These are phyloP conservation scores for Citeromyces siamensis DNA, from an alignment of 1,139 yeast genomes.

Conservation along the genomic window DNA sequence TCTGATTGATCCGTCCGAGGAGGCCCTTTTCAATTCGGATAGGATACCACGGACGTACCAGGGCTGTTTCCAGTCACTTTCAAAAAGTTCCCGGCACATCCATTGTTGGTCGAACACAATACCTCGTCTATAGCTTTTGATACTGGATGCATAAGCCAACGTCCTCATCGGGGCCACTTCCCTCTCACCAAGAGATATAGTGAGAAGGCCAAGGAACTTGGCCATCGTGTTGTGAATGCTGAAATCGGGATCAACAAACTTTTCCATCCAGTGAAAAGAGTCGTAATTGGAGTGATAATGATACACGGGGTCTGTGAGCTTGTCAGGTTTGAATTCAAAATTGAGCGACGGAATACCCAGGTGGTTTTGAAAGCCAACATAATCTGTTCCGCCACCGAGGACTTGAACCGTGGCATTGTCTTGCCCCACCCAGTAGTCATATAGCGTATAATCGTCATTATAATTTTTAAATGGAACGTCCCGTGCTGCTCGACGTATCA, in stretches of 20 bases:
- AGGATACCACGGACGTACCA: conserved; percentile 2
- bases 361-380: conserved; percentile 32
- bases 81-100: conserved; percentile 8
- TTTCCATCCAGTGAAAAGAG: conserved; percentile 40
- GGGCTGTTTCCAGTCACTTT: conserved; percentile 3
- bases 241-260: conserved; percentile 42
- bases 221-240: conserved; percentile 43
- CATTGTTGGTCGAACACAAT: conserved; percentile 24
- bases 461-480: conserved; percentile 19
- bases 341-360: conserved; percentile 36
- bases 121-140: conserved; percentile 14
- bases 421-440: conserved; percentile 21
- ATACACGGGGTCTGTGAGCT: conserved; percentile 26
- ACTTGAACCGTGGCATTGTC: conserved; percentile 16
- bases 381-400: conserved; percentile 26
- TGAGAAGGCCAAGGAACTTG: conserved; percentile 42
- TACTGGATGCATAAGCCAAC: conserved; percentile 23
- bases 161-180: conserved; percentile 33
- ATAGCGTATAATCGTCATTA: conserved; percentile 16
- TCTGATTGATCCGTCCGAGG: conserved; percentile 5
- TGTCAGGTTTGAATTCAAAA: conserved; percentile 24
- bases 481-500: conserved; percentile 22
- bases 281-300: conserved; percentile 53
- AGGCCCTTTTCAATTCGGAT: conserved; percentile 1
- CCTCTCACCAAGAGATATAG: conserved; percentile 38